Base-by-base conservation (phyloP, 495 filamentous ascomycete genomes). In the Hypoxylon rickii region DNA sequence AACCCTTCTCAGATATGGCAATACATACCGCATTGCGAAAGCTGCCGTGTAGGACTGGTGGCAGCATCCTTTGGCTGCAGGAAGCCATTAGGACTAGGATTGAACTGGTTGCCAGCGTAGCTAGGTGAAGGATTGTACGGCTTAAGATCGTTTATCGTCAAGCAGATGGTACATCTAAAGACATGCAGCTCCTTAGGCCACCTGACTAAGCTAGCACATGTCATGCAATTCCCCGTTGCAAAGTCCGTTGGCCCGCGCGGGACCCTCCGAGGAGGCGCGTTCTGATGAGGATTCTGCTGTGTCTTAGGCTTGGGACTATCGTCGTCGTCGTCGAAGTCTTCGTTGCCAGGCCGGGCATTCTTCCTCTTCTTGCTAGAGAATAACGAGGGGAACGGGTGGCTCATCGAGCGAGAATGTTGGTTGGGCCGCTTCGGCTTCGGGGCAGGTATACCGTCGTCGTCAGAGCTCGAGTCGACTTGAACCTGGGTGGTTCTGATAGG, bases 91-190 rank as follows among this genome's bases (percentile, higher is more conserved):
- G 38, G n/a, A 13, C 43, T 37, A 12, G 46, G 51, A 29, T 29
- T 29, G 4, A 29, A 10, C 7, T 61, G 66, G 8, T 48, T 56
- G 17, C 55, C 51, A 21, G 31, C 48, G 34, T 58, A 39, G 16
- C 56, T 18, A 48, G 42, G 22, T 19, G 16, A 22, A 32, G 61
- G 45, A 31, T 50, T 57, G 38, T 45, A 56, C 10, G 83, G 83
- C 52, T 83, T 80, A 40, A 96, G 66, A 65, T 96, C 92, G 61
- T 94, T 96, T 62, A 97, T 83, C 40, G 88, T 96, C 61, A 90
- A 74, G 70, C 92, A 97, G 40, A 88, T 83, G 24, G 89, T 88
- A 70, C 92, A 97, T 60, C 90, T 80, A 72, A 92, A 96, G 34
- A 86, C 78, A 19, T 81, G 79, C 58, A 93, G 67, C 49, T 86